Base-by-base conservation (phyloP, 177 flowering plant species). In the Vitis hybrid region DNA sequence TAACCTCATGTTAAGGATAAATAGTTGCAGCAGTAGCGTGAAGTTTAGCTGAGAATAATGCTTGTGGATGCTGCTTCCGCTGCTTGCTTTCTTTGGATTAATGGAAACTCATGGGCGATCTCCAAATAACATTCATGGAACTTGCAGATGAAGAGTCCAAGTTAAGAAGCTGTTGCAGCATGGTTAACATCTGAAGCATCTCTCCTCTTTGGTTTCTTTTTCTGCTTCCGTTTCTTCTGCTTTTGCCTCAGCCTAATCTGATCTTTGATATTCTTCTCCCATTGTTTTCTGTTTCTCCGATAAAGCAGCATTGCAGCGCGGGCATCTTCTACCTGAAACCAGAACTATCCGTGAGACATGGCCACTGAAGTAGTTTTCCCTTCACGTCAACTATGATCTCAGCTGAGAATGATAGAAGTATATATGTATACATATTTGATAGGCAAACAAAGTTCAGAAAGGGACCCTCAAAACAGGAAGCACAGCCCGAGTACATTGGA, bases 221-320 rank as follows among this genome's bases (percentile, higher is more conserved):
- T 87, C 1, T 33, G 79, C 72, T 84, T 88, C 15, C 82, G 73
- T 14, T 84, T 85, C 77, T 81, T 86, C 65, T 80, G 86, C 74
- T 85, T 91, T 62, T 70, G 67, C 72, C 81, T 78, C 55, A 83
- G 69, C 69, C 76, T 80, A 11, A 57, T 60, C 52, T 77, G 80
- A 56, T 83, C 87, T 70, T 88, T 92, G 31, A 78, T 57, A 59
- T 81, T 80, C 77, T 75, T 85, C 81, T 94, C 97, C 98, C 98
- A 94, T 57, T 77, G 77, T 78, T 78, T 87, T 70, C 78, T 88
- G 77, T 84, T 81, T 70, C 72, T 94, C 81, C 87, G 88, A 65
- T 92, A 94, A 15, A 94, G 87, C 60, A 88, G 67, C 98, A 94
- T 92, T 39, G 91, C 94, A 57, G 98, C 94, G 2, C 94, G 85